phyloP scores from a whole-genome alignment of 345 rosid species.

The Atalantia buxifolia region DNA sequence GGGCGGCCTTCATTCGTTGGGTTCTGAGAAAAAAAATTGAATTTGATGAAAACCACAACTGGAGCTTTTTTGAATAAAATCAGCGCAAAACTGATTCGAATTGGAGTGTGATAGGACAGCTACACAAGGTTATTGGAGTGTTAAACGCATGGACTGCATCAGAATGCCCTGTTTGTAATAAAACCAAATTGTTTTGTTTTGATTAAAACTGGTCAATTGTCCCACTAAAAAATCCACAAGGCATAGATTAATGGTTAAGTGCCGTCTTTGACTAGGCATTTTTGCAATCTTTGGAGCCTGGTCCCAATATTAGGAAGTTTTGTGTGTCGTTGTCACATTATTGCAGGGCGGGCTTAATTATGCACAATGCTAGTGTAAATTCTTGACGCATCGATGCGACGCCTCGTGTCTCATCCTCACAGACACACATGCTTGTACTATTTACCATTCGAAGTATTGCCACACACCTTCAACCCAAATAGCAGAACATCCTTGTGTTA shows the following conservation, averaged over 20 bases:
- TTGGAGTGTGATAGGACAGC: neutral
- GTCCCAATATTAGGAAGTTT: neutral
- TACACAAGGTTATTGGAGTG: neutral
- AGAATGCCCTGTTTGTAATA: neutral
- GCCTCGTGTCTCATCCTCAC: too few relatives aligned
- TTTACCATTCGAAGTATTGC: neutral
- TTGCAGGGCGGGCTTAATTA: too few relatives aligned
- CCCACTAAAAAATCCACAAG: neutral
- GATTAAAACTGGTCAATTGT: neutral
- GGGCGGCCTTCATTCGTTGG: neutral
- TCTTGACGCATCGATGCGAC: neutral
- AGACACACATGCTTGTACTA: too few relatives aligned
- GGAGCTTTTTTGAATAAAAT: neutral
- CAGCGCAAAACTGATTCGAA: neutral
- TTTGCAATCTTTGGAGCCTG: neutral
- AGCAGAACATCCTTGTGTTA: neutral
- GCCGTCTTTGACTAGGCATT: neutral
- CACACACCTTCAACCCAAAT: neutral
- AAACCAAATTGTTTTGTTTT: neutral
- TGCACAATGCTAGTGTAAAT: neutral
- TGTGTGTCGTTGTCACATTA: neutral
- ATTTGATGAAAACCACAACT: neutral
- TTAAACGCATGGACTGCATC: neutral
- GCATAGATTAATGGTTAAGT: too few relatives aligned
- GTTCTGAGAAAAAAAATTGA: neutral